A percentile compares a stretch with the other conserved stretches of the same genome.
Evolutionary conservation across 192 early-diverging fungal genomes (phyloP).

Genomic region (Backusella mclennaniae): DNA sequence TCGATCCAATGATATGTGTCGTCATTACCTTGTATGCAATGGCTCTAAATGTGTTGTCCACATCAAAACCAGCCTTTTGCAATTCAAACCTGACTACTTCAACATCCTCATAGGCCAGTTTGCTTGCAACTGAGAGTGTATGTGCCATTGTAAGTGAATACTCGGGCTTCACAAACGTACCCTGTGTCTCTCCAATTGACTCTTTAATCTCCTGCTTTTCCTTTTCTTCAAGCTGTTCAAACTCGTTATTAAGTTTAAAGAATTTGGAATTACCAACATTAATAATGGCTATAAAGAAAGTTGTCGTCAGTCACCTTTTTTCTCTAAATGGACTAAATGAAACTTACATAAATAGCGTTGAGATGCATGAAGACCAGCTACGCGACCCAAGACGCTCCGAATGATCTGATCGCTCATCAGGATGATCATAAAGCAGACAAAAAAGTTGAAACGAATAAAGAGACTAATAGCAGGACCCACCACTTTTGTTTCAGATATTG

Average conservation of each 20-base stretch:
- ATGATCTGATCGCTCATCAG: slow-evolving; percentile 28
- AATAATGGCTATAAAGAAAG: slow-evolving; percentile 27
- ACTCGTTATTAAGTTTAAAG: slow-evolving; percentile 14
- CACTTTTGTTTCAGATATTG: slow-evolving; percentile 19
- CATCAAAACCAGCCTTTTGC: slow-evolving; percentile 46
- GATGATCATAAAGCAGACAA: slow-evolving; percentile 28
- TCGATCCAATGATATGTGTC: background rate
- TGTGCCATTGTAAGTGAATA: slow-evolving; percentile 50
- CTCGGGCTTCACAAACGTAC: slow-evolving; percentile 30
- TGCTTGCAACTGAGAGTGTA: slow-evolving; percentile 47
- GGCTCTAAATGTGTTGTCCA: slow-evolving; percentile 45
- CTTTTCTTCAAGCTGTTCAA: background rate
- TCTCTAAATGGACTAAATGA: background rate
- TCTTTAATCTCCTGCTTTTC: background rate
- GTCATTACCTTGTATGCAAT: slow-evolving; percentile 49
- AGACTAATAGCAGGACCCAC: slow-evolving; percentile 26
- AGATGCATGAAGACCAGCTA: slow-evolving; percentile 29
- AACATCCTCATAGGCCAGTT: slow-evolving; percentile 52
- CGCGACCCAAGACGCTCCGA: slow-evolving; percentile 21
- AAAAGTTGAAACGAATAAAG: slow-evolving; percentile 28
- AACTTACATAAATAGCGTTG: slow-evolving; percentile 28
- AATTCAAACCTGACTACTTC: slow-evolving; percentile 51
- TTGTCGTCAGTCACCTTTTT: background rate
- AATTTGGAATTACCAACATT: slow-evolving; percentile 33
- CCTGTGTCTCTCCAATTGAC: slow-evolving; percentile 1